Evolutionary conservation across 345 rosid genomes (phyloP), one percentile per base, ranked within the genome.

Genomic region (Corchorus capsularis): DNA sequence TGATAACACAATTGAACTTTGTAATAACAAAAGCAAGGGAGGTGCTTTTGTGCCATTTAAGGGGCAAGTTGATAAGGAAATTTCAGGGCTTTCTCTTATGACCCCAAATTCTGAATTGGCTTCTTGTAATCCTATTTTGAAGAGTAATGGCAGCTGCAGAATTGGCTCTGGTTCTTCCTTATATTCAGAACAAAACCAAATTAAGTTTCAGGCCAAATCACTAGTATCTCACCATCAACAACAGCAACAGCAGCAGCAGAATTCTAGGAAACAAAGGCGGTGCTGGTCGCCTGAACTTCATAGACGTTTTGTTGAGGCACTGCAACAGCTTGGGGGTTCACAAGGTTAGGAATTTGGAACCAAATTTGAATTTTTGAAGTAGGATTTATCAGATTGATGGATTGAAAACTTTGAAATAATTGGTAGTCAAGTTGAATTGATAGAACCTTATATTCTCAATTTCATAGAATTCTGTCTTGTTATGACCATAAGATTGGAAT

Each of bases 211-310:
- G 69, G 76, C 53, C 63, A 72, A 63, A 55, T 50, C 81, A 41
- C 81, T 27, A 78, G 2, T 71, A 57, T 0, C 78, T 34, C 82
- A 50, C 43, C 85, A 81, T 17, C 79, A 79, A 9, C 64, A 60
- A 1, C 79, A 19, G 46, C 82, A 55, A 11, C 84, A 54, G 49
- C 86, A 82, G 74, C 84, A 77, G 54, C 86, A 70, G 46, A 72
- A 77, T 76, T 56, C 69, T 73, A 88, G 87, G 92, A 91, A 94
- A 68, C 94, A 85, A 75, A 81, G 97, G 75, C 79, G 97, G 57
- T 88, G 85, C 79, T 94, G 98, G 97, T 89, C 98, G 22, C 90
- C 92, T 9, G 93, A 90, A 53, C 94, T 94, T 60, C 98, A 89
- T 77, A 84, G 87, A 27, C 86, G 86, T 54, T 94, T 94, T 47